These are phyloP conservation scores for Solanum hybrid DNA, from an alignment of 305 asterid genomes.

Conservation along the genomic window DNA sequence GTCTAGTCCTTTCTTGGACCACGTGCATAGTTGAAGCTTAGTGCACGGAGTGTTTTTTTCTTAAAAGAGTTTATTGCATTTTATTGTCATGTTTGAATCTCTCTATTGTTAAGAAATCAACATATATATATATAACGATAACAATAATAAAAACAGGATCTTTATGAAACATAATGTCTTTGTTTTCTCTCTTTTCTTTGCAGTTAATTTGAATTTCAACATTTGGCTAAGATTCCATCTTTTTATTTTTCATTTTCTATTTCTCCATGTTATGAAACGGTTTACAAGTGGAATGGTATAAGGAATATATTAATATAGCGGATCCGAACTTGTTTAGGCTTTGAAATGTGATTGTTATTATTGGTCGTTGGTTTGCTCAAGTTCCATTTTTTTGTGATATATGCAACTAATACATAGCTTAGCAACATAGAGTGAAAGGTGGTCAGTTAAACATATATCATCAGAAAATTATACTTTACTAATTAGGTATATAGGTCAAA, in stretches of 20 bases:
- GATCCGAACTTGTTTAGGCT: neutral
- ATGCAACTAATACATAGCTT: neutral
- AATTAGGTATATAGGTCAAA: neutral
- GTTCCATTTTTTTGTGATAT: slow-evolving; percentile 6
- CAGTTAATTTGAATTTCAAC: neutral
- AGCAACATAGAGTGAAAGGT: neutral
- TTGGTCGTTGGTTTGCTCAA: neutral
- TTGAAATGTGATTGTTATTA: neutral
- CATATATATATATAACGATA: neutral
- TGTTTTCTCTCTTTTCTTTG: neutral
- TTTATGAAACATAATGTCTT: neutral
- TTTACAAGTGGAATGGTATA: neutral
- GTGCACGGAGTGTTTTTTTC: neutral
- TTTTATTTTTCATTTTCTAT: neutral
- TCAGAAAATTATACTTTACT: neutral
- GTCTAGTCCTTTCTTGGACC: neutral
- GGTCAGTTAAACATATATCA: neutral
- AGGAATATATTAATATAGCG: neutral
- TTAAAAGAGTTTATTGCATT: neutral
- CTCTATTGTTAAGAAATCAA: neutral
- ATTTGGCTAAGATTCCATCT: neutral
- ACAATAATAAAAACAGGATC: neutral
- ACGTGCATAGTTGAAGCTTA: neutral
- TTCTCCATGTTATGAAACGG: neutral
- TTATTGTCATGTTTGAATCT: neutral